Conservation (phyloP, 2,329 filamentous ascomycete species). For the Paraphaeosphaeria minitans region DNA sequence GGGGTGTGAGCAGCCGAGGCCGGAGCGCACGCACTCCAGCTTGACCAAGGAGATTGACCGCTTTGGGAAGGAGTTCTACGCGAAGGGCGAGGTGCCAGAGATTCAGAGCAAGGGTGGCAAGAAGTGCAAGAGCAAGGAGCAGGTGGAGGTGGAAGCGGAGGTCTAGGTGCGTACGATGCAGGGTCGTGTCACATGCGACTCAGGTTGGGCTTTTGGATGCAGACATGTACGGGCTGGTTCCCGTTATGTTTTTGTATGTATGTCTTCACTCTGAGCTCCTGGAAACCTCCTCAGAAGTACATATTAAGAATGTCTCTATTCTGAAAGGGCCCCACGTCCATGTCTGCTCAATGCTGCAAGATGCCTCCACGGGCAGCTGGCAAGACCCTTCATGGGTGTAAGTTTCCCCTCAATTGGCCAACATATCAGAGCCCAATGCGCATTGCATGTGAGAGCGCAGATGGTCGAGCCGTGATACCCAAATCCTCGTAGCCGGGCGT, state of each 20-base stretch:
- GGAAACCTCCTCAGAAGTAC: not conserved
- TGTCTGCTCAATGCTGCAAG: too few species aligned
- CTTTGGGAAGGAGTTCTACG: constrained; percentile 30
- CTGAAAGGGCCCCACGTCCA: too few species aligned
- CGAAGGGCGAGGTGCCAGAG: constrained; percentile 27
- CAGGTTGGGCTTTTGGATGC: not conserved
- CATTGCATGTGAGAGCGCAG: not conserved
- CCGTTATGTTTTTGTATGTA: not conserved
- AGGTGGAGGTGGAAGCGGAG: not conserved
- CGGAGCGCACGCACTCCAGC: constrained; percentile 25
- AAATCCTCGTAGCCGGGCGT: not conserved
- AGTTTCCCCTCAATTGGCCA: not conserved
- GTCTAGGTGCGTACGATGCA: not conserved
- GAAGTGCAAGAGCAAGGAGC: constrained; percentile 2
- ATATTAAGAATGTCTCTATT: not conserved
- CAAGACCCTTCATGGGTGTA: not conserved
- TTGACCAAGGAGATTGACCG: constrained; percentile 38
- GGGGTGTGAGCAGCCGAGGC: constrained; percentile 15
- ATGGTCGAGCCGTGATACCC: not conserved
- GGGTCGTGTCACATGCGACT: not conserved
- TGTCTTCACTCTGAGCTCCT: not conserved
- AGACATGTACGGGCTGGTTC: not conserved
- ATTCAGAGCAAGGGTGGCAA: constrained; percentile 12
- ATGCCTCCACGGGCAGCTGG: too few species aligned
- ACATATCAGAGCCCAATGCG: not conserved